These are phyloP conservation scores for Puccinia novopanici DNA, from an alignment of 1,284 basidiomycete species.

Conservation along the genomic window DNA sequence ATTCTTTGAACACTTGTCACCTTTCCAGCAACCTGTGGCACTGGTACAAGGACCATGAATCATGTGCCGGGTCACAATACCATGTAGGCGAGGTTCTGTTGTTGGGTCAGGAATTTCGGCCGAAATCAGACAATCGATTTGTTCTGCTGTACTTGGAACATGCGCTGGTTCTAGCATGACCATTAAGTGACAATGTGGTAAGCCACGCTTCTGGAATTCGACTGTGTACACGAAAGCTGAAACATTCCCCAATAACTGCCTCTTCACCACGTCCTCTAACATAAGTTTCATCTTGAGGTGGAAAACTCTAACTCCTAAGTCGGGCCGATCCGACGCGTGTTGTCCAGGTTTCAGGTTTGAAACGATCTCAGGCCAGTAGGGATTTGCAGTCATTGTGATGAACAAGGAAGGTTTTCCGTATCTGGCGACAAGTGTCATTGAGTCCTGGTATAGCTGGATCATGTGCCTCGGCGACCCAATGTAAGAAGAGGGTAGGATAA, in stretches of 20 bases:
- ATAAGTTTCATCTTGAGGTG: background rate
- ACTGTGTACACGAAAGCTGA: no score
- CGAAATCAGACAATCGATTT: no score
- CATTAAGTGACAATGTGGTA: conserved; percentile 1
- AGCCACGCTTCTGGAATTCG: no score
- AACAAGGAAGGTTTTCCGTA: conserved; percentile 54
- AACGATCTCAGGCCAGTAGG: background rate
- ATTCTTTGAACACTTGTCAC: background rate
- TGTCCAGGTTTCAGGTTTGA: background rate
- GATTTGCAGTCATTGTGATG: conserved; percentile 61
- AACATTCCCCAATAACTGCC: background rate
- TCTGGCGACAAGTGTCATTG: conserved; percentile 58
- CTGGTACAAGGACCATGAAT: conserved; percentile 27
- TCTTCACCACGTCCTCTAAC: background rate
- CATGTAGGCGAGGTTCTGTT: background rate
- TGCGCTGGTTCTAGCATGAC: background rate
- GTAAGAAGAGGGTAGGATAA: conserved; percentile 60
- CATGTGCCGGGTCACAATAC: background rate
- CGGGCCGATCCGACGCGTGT: background rate
- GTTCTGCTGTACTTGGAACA: background rate
- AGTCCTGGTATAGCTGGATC: conserved; percentile 60
- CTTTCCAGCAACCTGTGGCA: background rate
- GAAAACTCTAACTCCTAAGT: background rate
- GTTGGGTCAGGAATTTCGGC: conserved; percentile 7
- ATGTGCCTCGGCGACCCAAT: conserved; percentile 59